Evolutionary conservation across 2,329 filamentous ascomycete species (phyloP).

Genomic region (Alternaria gansuensis): DNA sequence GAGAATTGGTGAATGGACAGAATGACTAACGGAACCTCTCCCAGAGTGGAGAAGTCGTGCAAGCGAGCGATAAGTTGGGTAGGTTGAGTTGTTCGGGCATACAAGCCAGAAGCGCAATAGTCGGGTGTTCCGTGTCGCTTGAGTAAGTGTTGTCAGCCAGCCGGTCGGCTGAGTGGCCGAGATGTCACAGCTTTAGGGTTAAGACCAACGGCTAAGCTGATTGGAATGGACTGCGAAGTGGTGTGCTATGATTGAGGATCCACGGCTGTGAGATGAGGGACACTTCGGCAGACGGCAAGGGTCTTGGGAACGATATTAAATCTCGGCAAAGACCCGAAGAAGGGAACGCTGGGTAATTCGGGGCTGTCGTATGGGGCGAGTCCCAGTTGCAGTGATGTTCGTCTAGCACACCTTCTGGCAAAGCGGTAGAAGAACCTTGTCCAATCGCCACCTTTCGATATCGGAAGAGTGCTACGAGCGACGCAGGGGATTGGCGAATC

Average conservation of each 20-base stretch:
- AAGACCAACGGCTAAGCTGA: conserved; percentile 17
- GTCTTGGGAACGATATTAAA: conserved; percentile 26
- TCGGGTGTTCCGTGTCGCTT: conserved; percentile 42
- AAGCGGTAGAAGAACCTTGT: conserved; percentile 35
- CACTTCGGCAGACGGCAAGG: conserved; percentile 31
- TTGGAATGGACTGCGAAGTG: conserved; percentile 17
- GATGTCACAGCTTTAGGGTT: conserved; percentile 25
- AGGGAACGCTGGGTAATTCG: conserved; percentile 23
- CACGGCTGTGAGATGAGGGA: conserved; percentile 31
- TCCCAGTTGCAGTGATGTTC: conserved; percentile 30
- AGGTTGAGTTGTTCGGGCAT: conserved; percentile 33
- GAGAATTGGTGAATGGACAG: conserved; percentile 16
- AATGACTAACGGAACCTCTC: conserved; percentile 38
- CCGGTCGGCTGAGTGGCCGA: conserved; percentile 23
- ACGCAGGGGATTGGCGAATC: conserved; percentile 30
- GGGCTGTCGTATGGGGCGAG: conserved; percentile 24
- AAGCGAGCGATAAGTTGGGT: conserved; percentile 35
- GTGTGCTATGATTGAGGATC: conserved; percentile 29
- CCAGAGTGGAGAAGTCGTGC: conserved; percentile 40
- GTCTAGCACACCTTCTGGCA: conserved; percentile 33
- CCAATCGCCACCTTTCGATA: conserved; percentile 42
- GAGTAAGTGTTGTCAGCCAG: conserved; percentile 34
- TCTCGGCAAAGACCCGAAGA: conserved; percentile 30
- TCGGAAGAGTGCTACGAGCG: conserved; percentile 29
- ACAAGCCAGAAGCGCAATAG: conserved; percentile 32